Evolutionary conservation across 2,329 filamentous ascomycete species (phyloP), one percentile per base, ranked within the genome.

Genomic region (Xylaria digitata): DNA sequence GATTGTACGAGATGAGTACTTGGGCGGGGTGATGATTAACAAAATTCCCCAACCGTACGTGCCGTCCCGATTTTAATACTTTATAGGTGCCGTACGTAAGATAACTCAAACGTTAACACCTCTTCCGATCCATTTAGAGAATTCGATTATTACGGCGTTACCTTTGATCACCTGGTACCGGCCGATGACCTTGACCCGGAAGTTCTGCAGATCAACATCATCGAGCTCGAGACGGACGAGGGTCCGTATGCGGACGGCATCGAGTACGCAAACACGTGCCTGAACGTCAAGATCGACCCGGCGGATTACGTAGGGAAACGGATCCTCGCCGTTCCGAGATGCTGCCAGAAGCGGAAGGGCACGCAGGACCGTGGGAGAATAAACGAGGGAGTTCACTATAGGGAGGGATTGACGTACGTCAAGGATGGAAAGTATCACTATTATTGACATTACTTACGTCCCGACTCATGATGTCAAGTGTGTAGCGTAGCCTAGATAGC

Each of bases 121-220:
- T 60, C 56, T 60, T 52, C 30, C 42, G 11, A 48, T 60, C 45
- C 32, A 9, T 60, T 49, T 58, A 67, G 52, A 13, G 32, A 53
- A 57, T 76, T 78, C 65, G 74, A 81, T 71, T 80, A 80, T 64
- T 81, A 82, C 65, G 76, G 79, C 30, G 77, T 81, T 40, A 81
- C 79, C n/a, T 82, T 82, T 67, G 79, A 82, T 67, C 75, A 82
- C 61, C 72, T 78, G 23, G 78, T 82, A 52, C 76, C 78, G 1
- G 19, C 63, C 8, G 70, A 78, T 50, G 76, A 83, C 56, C 26
- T 45, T 17, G 71, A 80, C 67, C 80, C 79, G 19, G 79, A 83
- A 65, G 78, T 82, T 1, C 68, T 82, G 26, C 77, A 80, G 69
- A 79, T 83, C 50, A 82, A 81, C 52, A 80, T 83, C 52, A 72